Evolutionary conservation across 306 rosid species (phyloP).

Genomic region (Cicer cuneatum): DNA sequence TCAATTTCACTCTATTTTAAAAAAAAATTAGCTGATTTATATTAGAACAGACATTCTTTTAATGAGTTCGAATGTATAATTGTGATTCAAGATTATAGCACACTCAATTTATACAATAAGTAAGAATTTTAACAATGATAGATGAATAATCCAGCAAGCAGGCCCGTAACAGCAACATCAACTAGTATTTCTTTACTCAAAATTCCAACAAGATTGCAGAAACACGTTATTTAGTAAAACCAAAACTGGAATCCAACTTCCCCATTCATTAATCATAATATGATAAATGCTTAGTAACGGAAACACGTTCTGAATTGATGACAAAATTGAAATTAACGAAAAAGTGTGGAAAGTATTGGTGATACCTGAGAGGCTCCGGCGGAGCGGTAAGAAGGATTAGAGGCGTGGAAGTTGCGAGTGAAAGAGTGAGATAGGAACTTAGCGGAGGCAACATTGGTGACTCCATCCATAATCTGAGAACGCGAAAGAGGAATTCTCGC

Average conservation of each 20-base stretch:
- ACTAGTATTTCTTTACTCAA: background rate
- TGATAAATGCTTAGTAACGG: background rate
- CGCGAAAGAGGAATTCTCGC: constrained; percentile 37
- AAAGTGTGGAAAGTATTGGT: background rate
- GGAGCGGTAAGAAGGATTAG: constrained; percentile 52
- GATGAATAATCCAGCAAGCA: background rate
- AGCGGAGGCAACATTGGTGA: constrained; percentile 55
- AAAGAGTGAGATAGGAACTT: constrained; percentile 58
- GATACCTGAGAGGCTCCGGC: constrained; percentile 73
- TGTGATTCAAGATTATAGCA: constrained; percentile 2
- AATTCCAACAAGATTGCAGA: background rate
- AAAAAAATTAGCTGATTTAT: background rate
- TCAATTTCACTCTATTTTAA: background rate
- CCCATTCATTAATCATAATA: background rate
- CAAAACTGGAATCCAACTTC: background rate
- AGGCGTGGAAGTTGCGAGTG: constrained; percentile 69
- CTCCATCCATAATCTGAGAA: constrained; percentile 32
- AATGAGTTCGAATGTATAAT: background rate
- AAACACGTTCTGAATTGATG: background rate
- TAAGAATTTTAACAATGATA: background rate
- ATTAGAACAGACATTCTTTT: background rate
- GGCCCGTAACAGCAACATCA: background rate
- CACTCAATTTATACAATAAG: background rate
- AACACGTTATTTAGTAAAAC: background rate
- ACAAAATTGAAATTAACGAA: background rate